phyloP scores from a whole-genome alignment of 225 moss, liverwort and hornwort species.

The Rhytidiadelphus loreus region DNA sequence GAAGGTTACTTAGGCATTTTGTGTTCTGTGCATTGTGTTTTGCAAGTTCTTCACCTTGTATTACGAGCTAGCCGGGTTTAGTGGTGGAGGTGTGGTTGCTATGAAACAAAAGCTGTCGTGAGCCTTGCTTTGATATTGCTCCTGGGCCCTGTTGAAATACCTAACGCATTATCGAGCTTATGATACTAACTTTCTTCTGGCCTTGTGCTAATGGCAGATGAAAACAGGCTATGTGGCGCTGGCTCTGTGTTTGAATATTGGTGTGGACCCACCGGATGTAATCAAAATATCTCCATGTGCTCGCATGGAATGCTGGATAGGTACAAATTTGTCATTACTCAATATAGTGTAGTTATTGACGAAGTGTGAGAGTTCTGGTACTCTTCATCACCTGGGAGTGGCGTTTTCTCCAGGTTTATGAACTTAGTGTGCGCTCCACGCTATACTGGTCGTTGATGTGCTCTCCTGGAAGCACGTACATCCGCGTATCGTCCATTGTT shows the following conservation, averaged over 20 bases:
- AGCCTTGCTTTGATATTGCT: neutral
- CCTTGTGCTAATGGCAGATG: slow-evolving; percentile 58
- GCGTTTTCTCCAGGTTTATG: neutral
- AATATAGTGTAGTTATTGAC: neutral
- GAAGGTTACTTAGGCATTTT: neutral
- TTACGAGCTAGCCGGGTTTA: neutral
- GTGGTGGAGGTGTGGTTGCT: neutral
- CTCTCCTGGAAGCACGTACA: neutral
- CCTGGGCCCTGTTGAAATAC: neutral
- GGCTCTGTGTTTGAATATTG: slow-evolving; percentile 91
- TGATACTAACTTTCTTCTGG: neutral
- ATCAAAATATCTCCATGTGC: slow-evolving; percentile 99
- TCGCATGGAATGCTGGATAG: slow-evolving; percentile 98
- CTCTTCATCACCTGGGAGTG: neutral
- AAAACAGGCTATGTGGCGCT: slow-evolving; percentile 97
- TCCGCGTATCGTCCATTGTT: neutral
- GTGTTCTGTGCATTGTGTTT: neutral
- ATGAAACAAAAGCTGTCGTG: neutral
- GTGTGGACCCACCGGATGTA: slow-evolving; percentile 97
- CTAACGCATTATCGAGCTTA: neutral
- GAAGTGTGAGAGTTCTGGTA: neutral
- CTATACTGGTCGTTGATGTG: neutral
- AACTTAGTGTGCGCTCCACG: neutral
- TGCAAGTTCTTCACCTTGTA: neutral
- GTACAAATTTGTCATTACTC: slow-evolving; percentile 16